Percentiles rank a stretch among this genome's conserved stretches.
phyloP scores from a whole-genome alignment of 2,329 filamentous ascomycete genomes.

The Elsinoe ampelina region DNA sequence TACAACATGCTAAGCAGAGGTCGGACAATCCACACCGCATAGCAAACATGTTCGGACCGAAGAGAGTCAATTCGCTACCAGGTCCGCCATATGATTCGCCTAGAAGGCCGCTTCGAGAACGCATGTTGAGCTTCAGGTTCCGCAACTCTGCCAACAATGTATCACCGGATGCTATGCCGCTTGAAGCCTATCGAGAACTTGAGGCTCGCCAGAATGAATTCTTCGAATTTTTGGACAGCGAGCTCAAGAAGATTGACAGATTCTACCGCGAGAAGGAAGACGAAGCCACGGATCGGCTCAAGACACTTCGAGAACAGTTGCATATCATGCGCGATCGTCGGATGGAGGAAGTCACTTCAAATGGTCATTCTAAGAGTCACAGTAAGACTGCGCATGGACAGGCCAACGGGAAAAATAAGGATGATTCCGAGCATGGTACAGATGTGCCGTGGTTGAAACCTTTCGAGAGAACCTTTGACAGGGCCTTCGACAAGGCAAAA shows the following conservation, averaged over 20 bases:
- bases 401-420: constrained; percentile 6
- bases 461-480: constrained; percentile 29
- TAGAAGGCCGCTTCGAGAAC: constrained; percentile 30
- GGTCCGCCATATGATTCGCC: constrained; percentile 18
- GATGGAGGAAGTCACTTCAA: constrained; percentile 55
- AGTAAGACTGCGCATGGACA: neutral
- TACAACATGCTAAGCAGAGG: neutral
- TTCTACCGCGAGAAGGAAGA: constrained; percentile 87
- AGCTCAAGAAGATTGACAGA: constrained; percentile 81
- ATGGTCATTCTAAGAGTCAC: constrained; percentile 4
- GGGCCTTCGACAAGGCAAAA: constrained; percentile 18
- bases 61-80: constrained; percentile 34
- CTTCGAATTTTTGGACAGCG: constrained; percentile 69
- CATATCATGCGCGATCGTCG: constrained; percentile 87
- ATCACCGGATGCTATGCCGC: constrained; percentile 40
- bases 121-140: constrained; percentile 36
- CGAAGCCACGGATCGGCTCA: constrained; percentile 65
- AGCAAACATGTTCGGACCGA: constrained; percentile 27
- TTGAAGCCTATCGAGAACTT: constrained; percentile 53
- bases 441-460: constrained; percentile 29
- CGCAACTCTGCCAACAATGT: constrained; percentile 31
- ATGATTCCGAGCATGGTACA: neutral
- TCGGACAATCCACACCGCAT: neutral
- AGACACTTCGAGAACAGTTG: constrained; percentile 67
- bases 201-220: constrained; percentile 74